phyloP scores from a whole-genome alignment of 371 early-diverging fungal genomes.

The Massospora cicadina region DNA sequence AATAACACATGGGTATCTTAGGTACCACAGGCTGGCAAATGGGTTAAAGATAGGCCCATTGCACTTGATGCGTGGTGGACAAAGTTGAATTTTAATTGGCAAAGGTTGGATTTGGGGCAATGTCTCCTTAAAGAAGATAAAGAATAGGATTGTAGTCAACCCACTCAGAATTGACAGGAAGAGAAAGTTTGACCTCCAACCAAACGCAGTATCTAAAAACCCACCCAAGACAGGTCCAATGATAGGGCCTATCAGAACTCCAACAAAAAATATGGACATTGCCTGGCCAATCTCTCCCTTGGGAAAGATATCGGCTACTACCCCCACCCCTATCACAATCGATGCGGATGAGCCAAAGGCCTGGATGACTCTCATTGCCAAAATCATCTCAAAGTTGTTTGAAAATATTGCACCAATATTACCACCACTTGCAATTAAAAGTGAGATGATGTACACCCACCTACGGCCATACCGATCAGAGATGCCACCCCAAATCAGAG shows the following conservation, averaged over 20 bases:
- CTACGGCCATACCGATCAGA: conserved; percentile 47
- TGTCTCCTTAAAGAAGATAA: conserved; percentile 47
- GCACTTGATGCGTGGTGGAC: conserved; percentile 9
- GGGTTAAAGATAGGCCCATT: conserved; percentile 12
- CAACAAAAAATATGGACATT: conserved; percentile 36
- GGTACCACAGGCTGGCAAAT: conserved; percentile 20
- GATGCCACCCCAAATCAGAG: conserved; percentile 43
- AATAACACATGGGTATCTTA: conserved; percentile 25
- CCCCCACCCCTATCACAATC: conserved; percentile 51
- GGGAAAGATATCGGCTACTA: conserved; percentile 30
- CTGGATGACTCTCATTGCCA: conserved; percentile 42
- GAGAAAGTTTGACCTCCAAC: conserved; percentile 50
- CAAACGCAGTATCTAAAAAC: conserved; percentile 25
- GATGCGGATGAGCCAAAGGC: conserved; percentile 48
- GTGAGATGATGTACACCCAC: conserved; percentile 36
- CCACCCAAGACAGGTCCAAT: conserved; percentile 27
- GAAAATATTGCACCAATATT: conserved; percentile 45
- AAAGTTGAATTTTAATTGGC: not conserved
- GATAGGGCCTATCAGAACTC: conserved; percentile 33
- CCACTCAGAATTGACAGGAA: conserved; percentile 29
- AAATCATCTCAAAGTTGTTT: conserved; percentile 25
- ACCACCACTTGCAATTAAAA: conserved; percentile 29
- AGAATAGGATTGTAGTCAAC: conserved; percentile 15
- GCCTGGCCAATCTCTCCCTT: conserved; percentile 27
- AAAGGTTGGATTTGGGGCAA: conserved; percentile 17